Percentiles rank a stretch among this genome's conserved stretches.
phyloP scores from a whole-genome alignment of 768 basidiomycete genomes.

The Leccinum longicurvipes region DNA sequence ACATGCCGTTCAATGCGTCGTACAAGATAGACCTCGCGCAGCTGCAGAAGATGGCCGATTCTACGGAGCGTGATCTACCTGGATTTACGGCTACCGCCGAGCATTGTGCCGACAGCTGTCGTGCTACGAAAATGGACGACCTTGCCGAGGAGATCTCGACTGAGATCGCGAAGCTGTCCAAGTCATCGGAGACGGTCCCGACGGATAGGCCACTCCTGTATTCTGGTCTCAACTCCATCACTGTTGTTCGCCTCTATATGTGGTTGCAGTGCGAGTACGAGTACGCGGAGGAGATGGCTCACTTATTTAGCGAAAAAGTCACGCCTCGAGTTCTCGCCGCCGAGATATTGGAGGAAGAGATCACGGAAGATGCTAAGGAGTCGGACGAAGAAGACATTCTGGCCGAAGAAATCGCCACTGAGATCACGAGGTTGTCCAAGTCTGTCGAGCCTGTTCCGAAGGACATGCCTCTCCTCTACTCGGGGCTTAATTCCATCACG shows the following conservation, averaged over 20 bases:
- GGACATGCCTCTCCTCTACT: constrained; percentile 34
- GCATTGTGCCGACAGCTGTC: background rate
- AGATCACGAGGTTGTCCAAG: constrained; percentile 31
- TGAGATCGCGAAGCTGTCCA: constrained; percentile 31
- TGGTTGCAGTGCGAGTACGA: constrained; percentile 35
- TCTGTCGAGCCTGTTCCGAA: constrained; percentile 26
- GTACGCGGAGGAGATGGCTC: constrained; percentile 28
- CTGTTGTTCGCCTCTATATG: constrained; percentile 28
- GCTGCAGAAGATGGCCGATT: constrained; percentile 27
- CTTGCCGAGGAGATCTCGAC: constrained; percentile 34
- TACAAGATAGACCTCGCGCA: constrained; percentile 29
- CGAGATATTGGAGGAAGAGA: constrained; percentile 26
- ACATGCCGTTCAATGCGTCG: constrained; percentile 31
- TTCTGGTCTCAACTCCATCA: constrained; percentile 32
- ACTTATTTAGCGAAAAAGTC: constrained; percentile 31
- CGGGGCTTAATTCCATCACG: constrained; percentile 32
- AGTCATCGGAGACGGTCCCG: constrained; percentile 24
- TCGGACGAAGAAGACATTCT: constrained; percentile 2
- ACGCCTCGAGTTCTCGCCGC: constrained; percentile 28
- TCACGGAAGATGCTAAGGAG: background rate
- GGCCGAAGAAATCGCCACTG: constrained; percentile 32
- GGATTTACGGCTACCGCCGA: constrained; percentile 13
- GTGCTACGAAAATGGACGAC: constrained; percentile 5
- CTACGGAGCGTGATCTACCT: constrained; percentile 9
- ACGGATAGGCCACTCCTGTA: constrained; percentile 32